Base-by-base conservation (phyloP, 352 stramenopile species). In the Globisporangium cederbergense region DNA sequence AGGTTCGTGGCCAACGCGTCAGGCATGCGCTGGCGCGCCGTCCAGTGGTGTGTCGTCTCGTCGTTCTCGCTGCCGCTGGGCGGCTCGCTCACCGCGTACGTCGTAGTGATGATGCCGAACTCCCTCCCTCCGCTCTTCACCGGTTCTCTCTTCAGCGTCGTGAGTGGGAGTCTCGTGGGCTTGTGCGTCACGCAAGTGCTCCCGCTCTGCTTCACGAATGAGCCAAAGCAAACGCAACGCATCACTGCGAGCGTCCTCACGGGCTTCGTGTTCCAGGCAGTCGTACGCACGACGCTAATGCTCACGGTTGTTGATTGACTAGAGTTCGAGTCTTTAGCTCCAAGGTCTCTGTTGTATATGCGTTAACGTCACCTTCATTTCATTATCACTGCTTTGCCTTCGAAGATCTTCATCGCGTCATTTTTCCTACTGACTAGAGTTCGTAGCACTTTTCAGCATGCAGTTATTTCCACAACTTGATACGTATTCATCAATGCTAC, bases 31-130 rank as follows among this genome's bases (percentile, higher is more conserved):
- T 50, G 43, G 43, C 18, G 43, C 18, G 43, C 43, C 18, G 43
- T 50, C 43, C 43, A 50, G 43, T 50, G 43, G 43, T 50, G 43
- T n/a, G 8, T 50, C 43, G 43, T 50, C 43, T 50, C 43, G n/a
- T 50, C 43, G 43, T 50, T 50, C 18, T 50, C 43, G 7, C 43
- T 50, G 5, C 43, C 43, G 18, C 18, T 50, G 7, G 43, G 43
- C 43, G 43, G 43, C 25, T 50, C 43, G 43, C 43, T 50, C 43
- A 18, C 43, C 43, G 14, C 43, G 5, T 50, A 22, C 43, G 18
- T 50, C 43, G 43, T 6, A 22, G 43, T 50, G 16, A 50, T 25
- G 43, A 50, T n/a, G 18, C 25, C 43, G 40, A n/a, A 36, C 32
- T 36, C 13, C 6, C 43, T 50, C 6, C 43, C 16, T 25, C 43